These are phyloP conservation scores for Rutidosis leptorrhynchoides DNA, from an alignment of 129 eudicot genomes.

Conservation along the genomic window DNA sequence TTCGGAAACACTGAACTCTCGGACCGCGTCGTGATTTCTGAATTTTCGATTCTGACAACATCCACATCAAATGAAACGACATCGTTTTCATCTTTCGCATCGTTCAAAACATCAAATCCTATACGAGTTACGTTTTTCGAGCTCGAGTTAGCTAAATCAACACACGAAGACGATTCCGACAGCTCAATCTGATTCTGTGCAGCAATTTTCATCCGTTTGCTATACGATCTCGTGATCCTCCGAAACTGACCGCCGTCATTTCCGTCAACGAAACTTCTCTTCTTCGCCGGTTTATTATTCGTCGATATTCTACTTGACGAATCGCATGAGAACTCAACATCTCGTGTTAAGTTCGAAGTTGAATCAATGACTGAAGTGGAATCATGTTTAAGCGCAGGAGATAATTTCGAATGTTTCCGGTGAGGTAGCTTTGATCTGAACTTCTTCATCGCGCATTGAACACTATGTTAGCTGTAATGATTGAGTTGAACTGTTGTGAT, in stretches of 20 bases:
- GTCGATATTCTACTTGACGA: constrained; percentile 54
- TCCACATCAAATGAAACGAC: constrained; percentile 17
- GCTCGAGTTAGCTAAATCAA: constrained; percentile 48
- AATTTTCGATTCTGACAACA: constrained; percentile 22
- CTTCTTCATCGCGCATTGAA: constrained; percentile 40
- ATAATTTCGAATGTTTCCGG: constrained; percentile 41
- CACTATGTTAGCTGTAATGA: background rate
- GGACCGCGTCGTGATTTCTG: constrained; percentile 38
- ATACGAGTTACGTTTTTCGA: constrained; percentile 36
- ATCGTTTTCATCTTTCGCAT: constrained; percentile 19
- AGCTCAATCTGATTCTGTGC: constrained; percentile 30
- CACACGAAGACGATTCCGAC: constrained; percentile 66
- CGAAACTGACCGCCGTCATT: constrained; percentile 37
- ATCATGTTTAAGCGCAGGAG: constrained; percentile 6
- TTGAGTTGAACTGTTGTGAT: constrained; percentile 19
- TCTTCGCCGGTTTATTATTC: constrained; percentile 37
- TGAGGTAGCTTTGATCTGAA: constrained; percentile 73
- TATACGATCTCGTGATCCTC: constrained; percentile 52
- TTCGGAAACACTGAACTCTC: constrained; percentile 34
- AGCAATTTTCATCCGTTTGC: constrained; percentile 29
- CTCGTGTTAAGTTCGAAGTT: constrained; percentile 22
- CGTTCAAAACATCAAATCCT: constrained; percentile 27
- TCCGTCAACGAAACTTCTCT: constrained; percentile 33
- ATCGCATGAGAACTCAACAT: constrained; percentile 44
- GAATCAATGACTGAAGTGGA: background rate